Percentiles rank a stretch among this genome's conserved stretches.
These are phyloP conservation scores for Stylonectria norvegica DNA, from an alignment of 2,329 filamentous ascomycete genomes.

Conservation along the genomic window DNA sequence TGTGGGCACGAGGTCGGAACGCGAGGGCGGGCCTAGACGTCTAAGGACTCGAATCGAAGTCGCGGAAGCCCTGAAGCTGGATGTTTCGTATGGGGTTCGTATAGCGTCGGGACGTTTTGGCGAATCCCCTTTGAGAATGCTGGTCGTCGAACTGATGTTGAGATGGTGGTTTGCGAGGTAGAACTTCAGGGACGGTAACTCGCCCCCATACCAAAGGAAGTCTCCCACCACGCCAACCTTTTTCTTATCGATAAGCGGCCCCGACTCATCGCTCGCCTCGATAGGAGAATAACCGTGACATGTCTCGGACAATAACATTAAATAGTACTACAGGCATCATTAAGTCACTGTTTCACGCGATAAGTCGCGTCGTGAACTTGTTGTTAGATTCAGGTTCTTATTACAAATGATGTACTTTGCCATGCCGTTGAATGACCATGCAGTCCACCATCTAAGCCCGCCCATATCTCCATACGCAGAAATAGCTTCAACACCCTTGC, in stretches of 20 bases:
- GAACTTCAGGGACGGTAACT: constrained; percentile 12
- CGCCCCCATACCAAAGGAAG: constrained; percentile 13
- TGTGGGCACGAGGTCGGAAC: no score
- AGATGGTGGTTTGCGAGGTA: constrained; percentile 25
- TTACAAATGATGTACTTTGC: no score
- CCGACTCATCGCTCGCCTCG: background rate
- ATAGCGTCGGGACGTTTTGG: background rate
- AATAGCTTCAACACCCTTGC: no score
- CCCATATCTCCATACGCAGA: no score
- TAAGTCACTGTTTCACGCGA: no score
- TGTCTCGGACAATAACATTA: no score
- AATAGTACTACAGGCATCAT: no score
- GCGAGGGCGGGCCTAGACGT: constrained; percentile 9
- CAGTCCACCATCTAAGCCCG: no score
- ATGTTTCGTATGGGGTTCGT: constrained; percentile 1
- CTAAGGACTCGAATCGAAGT: constrained; percentile 4
- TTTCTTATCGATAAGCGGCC: constrained; percentile 31
- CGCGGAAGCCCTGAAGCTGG: constrained; percentile 1
- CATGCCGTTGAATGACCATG: no score
- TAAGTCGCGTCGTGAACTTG: no score
- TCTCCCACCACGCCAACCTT: constrained; percentile 20
- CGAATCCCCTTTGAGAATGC: constrained; percentile 3
- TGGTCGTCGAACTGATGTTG: constrained; percentile 13
- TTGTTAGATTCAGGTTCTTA: no score
- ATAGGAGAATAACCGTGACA: background rate